These are phyloP conservation scores for Triangularia verruculosa DNA, from an alignment of 2,329 filamentous ascomycete genomes.

Conservation along the genomic window DNA sequence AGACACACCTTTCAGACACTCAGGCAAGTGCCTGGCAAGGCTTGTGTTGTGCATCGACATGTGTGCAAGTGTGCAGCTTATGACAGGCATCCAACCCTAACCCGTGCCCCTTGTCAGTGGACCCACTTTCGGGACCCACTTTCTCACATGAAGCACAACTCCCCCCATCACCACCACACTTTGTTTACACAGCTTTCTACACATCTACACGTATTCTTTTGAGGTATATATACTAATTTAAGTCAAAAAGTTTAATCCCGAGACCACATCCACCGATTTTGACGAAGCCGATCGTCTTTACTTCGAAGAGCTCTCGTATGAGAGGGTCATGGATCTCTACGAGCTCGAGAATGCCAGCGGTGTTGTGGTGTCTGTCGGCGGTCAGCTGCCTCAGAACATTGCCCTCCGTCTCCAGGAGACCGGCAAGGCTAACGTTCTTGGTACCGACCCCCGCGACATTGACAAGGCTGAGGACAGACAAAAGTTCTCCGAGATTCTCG, in stretches of 20 bases:
- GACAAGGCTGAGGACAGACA: conserved; percentile 98
- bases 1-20: too few species aligned
- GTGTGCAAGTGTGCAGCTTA: neutral
- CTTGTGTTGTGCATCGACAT: neutral
- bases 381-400: conserved; percentile 96
- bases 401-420: conserved; percentile 89
- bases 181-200: neutral
- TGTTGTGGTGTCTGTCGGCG: conserved; percentile 92
- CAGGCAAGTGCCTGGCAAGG: neutral
- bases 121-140: neutral
- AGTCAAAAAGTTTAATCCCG: conserved; percentile 61
- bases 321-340: conserved; percentile 98
- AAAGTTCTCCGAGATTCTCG: conserved; percentile 96
- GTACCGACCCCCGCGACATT: conserved; percentile 89
- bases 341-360: conserved; percentile 82
- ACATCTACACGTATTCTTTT: neutral
- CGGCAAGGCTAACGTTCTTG: conserved; percentile 85
- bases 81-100: neutral
- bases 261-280: conserved; percentile 80
- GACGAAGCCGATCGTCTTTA: conserved; percentile 89
- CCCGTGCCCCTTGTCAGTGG: neutral
- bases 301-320: conserved; percentile 95
- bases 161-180: conserved; percentile 3
- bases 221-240: conserved; percentile 19
- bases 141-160: neutral